Evolutionary conservation across 2,329 filamentous ascomycete genomes (phyloP).

Genomic region (Alternaria metachromatica): DNA sequence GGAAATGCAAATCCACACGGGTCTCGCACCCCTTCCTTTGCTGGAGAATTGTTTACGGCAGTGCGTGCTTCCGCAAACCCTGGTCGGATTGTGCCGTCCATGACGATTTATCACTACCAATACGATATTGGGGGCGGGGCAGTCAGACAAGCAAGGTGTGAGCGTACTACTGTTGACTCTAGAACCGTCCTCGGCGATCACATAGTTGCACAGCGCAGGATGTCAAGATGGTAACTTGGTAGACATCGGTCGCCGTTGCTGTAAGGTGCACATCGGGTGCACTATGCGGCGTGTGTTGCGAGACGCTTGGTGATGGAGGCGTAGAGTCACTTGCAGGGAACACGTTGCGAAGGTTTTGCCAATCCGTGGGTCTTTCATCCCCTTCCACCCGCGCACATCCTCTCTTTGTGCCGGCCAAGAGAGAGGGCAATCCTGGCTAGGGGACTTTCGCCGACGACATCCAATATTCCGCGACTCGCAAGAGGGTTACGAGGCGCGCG

Average conservation of each 20-base stretch:
- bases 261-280: slow-evolving; percentile 35
- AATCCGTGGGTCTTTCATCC: slow-evolving; percentile 22
- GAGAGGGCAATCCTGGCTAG: slow-evolving; percentile 26
- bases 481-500: slow-evolving; percentile 2
- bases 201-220: slow-evolving; percentile 28
- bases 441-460: slow-evolving; percentile 8
- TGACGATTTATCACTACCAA: slow-evolving; percentile 18
- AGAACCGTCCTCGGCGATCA: slow-evolving; percentile 37
- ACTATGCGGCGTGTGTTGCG: slow-evolving; percentile 4
- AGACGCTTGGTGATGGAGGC: slow-evolving; percentile 9
- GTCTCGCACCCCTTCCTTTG: slow-evolving; percentile 1
- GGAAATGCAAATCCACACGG: slow-evolving; percentile 11
- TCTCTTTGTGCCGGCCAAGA: slow-evolving; percentile 15
- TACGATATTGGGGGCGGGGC: slow-evolving; percentile 23
- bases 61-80: slow-evolving; percentile 25
- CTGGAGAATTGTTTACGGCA: background rate
- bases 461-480: slow-evolving; percentile 23
- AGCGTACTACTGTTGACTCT: slow-evolving; percentile 24
- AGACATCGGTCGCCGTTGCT: slow-evolving; percentile 29
- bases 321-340: slow-evolving; percentile 25
- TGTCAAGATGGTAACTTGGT: slow-evolving; percentile 18
- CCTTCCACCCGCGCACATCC: slow-evolving; percentile 32
- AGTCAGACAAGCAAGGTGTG: slow-evolving; percentile 16
- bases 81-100: slow-evolving; percentile 14
- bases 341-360: slow-evolving; percentile 13